Percentiles rank a stretch among this genome's conserved stretches.
Conservation (phyloP, 2,329 filamentous ascomycete genomes). For the Colletotrichum lindemuthianum region DNA sequence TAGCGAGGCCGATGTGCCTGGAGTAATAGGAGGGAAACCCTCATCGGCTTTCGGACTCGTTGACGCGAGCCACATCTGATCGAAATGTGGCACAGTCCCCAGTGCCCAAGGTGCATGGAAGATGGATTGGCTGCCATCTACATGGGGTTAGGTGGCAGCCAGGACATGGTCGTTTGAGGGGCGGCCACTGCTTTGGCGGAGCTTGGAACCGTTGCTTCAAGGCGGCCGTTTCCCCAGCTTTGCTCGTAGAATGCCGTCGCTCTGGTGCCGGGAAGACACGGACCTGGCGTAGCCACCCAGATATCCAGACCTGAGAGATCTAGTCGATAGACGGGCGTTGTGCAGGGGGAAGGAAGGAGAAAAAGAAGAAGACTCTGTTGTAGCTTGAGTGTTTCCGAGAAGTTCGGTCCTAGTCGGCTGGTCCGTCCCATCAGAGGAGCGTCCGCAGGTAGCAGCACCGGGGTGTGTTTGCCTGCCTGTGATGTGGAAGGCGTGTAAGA, state of each 20-base stretch:
- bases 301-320: not conserved
- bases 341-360: not conserved
- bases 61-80: constrained; percentile 6
- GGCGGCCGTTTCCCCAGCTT: constrained; percentile 8
- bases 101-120: too few species aligned
- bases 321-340: not conserved
- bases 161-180: too few species aligned
- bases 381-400: too few species aligned
- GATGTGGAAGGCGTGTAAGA: too few species aligned
- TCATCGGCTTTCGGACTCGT: constrained; percentile 11
- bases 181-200: constrained; percentile 3
- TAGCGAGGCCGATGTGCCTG: too few species aligned
- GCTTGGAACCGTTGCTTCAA: constrained; percentile 8
- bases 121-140: too few species aligned
- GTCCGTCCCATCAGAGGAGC: too few species aligned
- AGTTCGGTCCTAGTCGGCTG: too few species aligned
- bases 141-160: too few species aligned
- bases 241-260: constrained; percentile 7
- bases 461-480: not conserved
- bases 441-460: too few species aligned
- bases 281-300: not conserved
- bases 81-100: constrained; percentile 4
- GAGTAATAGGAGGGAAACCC: too few species aligned
- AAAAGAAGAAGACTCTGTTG: too few species aligned
- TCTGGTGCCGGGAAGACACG: constrained; percentile 1